Percentiles rank a stretch among this genome's conserved stretches.
Conservation (phyloP, 768 basidiomycete genomes). For the Lentinula guzmanii region DNA sequence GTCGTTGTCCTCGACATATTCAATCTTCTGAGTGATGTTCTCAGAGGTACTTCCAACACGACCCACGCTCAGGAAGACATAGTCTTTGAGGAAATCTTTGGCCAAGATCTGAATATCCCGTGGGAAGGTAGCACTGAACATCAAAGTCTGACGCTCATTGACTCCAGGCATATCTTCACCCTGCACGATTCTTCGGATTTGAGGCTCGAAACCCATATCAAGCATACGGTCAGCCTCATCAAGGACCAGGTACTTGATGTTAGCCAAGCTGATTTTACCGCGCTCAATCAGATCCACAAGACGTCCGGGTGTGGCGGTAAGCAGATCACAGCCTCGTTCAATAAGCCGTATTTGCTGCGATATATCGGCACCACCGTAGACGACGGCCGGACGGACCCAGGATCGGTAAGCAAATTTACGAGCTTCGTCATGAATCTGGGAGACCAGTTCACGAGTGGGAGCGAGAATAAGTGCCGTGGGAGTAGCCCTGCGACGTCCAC, state of each 20-base stretch:
- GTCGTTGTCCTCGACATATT: slow-evolving; percentile 96
- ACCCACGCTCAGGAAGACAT: slow-evolving; percentile 97
- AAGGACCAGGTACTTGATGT: slow-evolving; percentile 96
- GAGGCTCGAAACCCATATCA: slow-evolving; percentile 99
- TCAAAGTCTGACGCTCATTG: slow-evolving; percentile 90
- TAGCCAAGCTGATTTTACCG: slow-evolving; percentile 91
- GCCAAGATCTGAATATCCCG: slow-evolving; percentile 97
- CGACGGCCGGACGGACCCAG: slow-evolving; percentile 98
- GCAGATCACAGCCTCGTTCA: slow-evolving; percentile 94
- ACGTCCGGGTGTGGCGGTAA: slow-evolving; percentile 96
- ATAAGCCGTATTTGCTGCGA: slow-evolving; percentile 89
- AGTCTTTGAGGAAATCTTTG: slow-evolving; percentile 95
- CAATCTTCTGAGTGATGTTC: slow-evolving; percentile 99
- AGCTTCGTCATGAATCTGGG: slow-evolving; percentile 98
- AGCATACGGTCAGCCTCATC: slow-evolving; percentile 99
- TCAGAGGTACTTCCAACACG: slow-evolving; percentile 98
- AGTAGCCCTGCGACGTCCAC: slow-evolving; percentile 84
- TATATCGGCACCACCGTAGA: slow-evolving; percentile 99
- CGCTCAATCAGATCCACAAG: slow-evolving; percentile 98
- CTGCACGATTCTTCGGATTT: slow-evolving; percentile 96
- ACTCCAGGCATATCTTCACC: slow-evolving; percentile 98
- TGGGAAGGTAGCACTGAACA: slow-evolving; percentile 99
- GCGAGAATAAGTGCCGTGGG: slow-evolving; percentile 97
- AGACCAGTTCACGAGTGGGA: slow-evolving; percentile 97
- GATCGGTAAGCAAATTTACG: slow-evolving; percentile 99